These are phyloP conservation scores for Chaetomium sp. DNA, from an alignment of 2,329 filamentous ascomycete genomes.

Conservation along the genomic window DNA sequence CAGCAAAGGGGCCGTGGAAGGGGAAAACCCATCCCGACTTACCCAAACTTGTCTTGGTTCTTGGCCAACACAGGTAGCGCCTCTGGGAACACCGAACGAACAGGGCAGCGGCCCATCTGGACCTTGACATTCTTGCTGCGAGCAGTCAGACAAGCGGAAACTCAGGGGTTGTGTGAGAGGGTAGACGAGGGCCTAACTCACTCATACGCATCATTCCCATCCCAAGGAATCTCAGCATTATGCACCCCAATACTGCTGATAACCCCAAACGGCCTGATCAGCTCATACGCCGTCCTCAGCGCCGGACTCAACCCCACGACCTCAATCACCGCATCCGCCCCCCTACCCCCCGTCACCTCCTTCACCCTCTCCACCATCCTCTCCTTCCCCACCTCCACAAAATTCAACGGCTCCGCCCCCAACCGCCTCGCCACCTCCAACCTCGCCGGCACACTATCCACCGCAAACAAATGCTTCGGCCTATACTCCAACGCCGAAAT, in stretches of 20 bases:
- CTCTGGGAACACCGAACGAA: conserved; percentile 61
- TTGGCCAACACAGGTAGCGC: conserved; percentile 59
- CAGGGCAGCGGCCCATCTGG: conserved; percentile 72
- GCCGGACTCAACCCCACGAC: conserved; percentile 66
- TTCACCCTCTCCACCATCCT: conserved; percentile 62
- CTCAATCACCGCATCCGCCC: conserved; percentile 79
- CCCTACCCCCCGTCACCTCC: conserved; percentile 69
- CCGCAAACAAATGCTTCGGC: conserved; percentile 69
- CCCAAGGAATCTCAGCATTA: conserved; percentile 65
- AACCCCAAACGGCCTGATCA: conserved; percentile 64
- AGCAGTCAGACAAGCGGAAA: conserved; percentile 19
- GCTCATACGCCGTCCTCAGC: conserved; percentile 62
- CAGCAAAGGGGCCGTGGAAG: background rate
- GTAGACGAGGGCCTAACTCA: background rate
- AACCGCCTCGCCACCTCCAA: conserved; percentile 65
- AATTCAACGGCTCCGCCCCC: conserved; percentile 80
- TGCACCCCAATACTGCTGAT: conserved; percentile 74
- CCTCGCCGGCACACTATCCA: conserved; percentile 70
- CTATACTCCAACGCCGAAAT: conserved; percentile 69
- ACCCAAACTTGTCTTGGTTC: conserved; percentile 62
- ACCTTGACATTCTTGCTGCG: conserved; percentile 62
- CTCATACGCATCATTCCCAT: conserved; percentile 56
- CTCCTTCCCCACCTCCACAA: conserved; percentile 54
- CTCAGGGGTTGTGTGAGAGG: background rate
- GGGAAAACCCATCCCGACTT: conserved; percentile 27